Evolutionary conservation across 257 asterid genomes (phyloP).

Genomic region (Gentiana straminea): DNA sequence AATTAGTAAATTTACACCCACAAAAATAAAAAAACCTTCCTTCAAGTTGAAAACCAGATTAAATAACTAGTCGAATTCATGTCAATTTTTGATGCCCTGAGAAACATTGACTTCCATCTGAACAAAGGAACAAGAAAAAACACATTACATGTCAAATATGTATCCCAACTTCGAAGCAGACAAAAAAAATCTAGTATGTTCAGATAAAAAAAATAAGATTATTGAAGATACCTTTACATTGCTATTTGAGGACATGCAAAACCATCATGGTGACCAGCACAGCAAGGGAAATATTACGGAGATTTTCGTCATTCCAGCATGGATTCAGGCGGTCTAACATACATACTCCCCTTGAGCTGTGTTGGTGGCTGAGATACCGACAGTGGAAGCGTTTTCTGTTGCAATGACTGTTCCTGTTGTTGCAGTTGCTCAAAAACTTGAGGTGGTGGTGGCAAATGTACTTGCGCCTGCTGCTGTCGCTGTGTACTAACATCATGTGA

Average conservation of each 20-base stretch:
- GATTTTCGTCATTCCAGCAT: conserved; percentile 44
- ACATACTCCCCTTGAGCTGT: conserved; percentile 51
- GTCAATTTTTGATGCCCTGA: conserved; percentile 20
- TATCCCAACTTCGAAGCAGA: neutral
- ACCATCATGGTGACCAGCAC: conserved; percentile 26
- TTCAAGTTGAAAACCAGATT: conserved; percentile 8
- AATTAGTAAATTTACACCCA: conserved; percentile 19
- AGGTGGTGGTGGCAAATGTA: conserved; percentile 37
- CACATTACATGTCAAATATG: neutral
- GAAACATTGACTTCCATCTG: conserved; percentile 34
- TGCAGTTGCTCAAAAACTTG: conserved; percentile 32
- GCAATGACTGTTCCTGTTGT: conserved; percentile 26
- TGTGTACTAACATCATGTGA: conserved; percentile 32
- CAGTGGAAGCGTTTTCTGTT: conserved; percentile 19
- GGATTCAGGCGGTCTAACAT: conserved; percentile 45
- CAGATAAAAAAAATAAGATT: too few species aligned
- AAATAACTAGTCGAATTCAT: conserved; percentile 11
- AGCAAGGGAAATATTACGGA: neutral
- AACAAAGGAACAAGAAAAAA: neutral
- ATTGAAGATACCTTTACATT: conserved; percentile 49
- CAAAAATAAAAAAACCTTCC: conserved; percentile 34
- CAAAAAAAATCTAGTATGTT: neutral
- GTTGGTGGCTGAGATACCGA: conserved; percentile 46
- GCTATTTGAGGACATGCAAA: conserved; percentile 25
- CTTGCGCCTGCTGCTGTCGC: conserved; percentile 37